A percentile compares a stretch with the other conserved stretches of the same genome.
These are phyloP conservation scores for Helicocarpus griseus DNA, from an alignment of 2,329 filamentous ascomycete species.

Conservation along the genomic window DNA sequence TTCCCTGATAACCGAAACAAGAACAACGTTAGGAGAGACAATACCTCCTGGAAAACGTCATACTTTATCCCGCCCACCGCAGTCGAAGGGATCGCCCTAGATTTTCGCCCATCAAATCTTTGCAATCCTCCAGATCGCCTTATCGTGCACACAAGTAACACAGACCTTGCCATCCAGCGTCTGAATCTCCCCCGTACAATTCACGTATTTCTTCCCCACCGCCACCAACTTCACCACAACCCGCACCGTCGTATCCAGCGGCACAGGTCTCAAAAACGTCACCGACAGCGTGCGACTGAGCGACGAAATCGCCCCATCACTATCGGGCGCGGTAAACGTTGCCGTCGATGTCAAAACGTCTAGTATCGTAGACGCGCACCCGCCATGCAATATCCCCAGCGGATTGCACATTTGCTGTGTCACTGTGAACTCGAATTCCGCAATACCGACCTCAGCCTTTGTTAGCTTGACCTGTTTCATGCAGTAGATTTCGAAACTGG, in stretches of 20 bases:
- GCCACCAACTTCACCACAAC: conserved; percentile 50
- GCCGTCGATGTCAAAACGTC: conserved; percentile 55
- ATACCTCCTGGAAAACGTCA: no score
- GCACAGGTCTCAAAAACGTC: conserved; percentile 56
- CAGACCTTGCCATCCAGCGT: conserved; percentile 39
- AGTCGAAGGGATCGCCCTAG: no score
- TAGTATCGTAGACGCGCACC: conserved; percentile 58
- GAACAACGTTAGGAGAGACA: no score
- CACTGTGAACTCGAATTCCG: conserved; percentile 40
- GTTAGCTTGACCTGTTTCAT: background rate
- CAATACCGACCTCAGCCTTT: background rate
- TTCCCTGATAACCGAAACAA: no score
- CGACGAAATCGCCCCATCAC: conserved; percentile 53
- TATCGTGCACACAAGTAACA: conserved; percentile 4
- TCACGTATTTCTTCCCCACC: conserved; percentile 44
- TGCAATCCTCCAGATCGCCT: background rate
- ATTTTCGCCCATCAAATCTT: background rate
- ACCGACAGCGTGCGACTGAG: conserved; percentile 57
- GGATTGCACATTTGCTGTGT: conserved; percentile 85
- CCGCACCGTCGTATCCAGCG: conserved; percentile 40
- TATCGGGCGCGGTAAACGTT: conserved; percentile 45
- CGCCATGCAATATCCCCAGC: conserved; percentile 82
- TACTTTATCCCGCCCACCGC: no score
- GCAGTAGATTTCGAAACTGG: background rate
- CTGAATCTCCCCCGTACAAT: conserved; percentile 46